Evolutionary conservation across 2,329 filamentous ascomycete genomes (phyloP), one percentile per base, ranked within the genome.

Genomic region (Dendrostoma leiphaemia): DNA sequence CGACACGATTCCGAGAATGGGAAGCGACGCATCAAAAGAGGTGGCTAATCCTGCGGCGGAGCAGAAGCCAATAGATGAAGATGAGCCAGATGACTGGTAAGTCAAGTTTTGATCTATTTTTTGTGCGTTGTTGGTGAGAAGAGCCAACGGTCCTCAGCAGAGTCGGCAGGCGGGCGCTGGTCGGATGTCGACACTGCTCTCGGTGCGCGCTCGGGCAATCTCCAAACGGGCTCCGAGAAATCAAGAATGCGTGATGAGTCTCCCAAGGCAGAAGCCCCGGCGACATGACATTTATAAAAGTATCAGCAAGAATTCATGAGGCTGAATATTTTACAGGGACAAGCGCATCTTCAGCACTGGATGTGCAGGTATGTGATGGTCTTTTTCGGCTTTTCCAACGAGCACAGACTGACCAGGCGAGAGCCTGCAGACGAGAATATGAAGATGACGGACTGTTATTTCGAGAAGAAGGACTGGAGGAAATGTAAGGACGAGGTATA

Each of bases 311-410:
- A n/a, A n/a, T n/a, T n/a, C n/a, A n/a, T n/a, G n/a, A n/a, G 29
- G 29, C 13, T 28, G 23, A 9, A n/a, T 19, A 34, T 17, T 32
- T 31, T 63, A 56, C 68, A 97, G 93, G 93, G 92, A 97, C 77
- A 93, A 96, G 81, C 83, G 94, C 68, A 97, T 97, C 71, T 96
- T 91, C 77, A 96, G 91, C 77, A 97, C 93, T 3, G 94, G 93
- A 55, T 97, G 93, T 67, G 84, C 91, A 72, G 86, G 93, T 96
- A 74, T 67, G 75, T 63, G 43, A 7, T 24, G 24, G 24, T 40
- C 6, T 28, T 7, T 12, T 13, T 10, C 15, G 17, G 17, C 17
- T 8, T 4, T 15, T 15, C 34, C n/a, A 15, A n/a, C 13, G 4
- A n/a, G 17, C 34, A n/a, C 3, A 24, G 15, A 17, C n/a, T 17